These are phyloP conservation scores for Leccinum rimulosum DNA, from an alignment of 768 basidiomycete genomes.

Conservation along the genomic window DNA sequence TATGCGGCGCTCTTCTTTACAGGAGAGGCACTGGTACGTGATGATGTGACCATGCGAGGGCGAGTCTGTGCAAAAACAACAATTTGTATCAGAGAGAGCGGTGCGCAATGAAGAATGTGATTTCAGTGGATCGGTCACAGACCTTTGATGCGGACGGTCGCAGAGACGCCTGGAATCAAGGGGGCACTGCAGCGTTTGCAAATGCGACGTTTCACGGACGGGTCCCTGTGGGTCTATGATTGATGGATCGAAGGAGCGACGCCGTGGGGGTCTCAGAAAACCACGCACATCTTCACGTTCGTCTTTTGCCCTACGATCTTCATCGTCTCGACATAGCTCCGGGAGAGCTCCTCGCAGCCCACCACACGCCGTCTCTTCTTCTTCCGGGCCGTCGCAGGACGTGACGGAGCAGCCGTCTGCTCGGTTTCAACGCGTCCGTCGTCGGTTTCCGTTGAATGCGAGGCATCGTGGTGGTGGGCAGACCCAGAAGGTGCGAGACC, in stretches of 20 bases:
- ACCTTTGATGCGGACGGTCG: constrained; percentile 66
- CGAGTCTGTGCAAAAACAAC: constrained; percentile 34
- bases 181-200: constrained; percentile 68
- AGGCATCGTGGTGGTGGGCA: neutral
- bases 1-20: constrained; percentile 57
- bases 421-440: neutral
- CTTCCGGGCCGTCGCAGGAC: neutral
- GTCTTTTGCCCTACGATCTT: constrained; percentile 71
- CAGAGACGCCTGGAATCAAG: constrained; percentile 67
- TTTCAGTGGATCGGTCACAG: constrained; percentile 13
- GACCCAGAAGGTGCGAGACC: constrained; percentile 28
- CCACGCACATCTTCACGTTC: constrained; percentile 74
- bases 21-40: constrained; percentile 57
- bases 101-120: neutral
- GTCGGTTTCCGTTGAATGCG: neutral
- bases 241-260: neutral
- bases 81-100: neutral
- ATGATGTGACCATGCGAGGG: constrained; percentile 52
- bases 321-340: constrained; percentile 65
- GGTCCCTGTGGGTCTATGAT: constrained; percentile 55
- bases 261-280: neutral
- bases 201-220: constrained; percentile 75
- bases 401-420: neutral
- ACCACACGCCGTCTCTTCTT: constrained; percentile 31
- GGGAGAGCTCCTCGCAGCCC: constrained; percentile 52